Evolutionary conservation across 1,284 basidiomycete genomes (phyloP).

Genomic region (Moniliophthora roreri): DNA sequence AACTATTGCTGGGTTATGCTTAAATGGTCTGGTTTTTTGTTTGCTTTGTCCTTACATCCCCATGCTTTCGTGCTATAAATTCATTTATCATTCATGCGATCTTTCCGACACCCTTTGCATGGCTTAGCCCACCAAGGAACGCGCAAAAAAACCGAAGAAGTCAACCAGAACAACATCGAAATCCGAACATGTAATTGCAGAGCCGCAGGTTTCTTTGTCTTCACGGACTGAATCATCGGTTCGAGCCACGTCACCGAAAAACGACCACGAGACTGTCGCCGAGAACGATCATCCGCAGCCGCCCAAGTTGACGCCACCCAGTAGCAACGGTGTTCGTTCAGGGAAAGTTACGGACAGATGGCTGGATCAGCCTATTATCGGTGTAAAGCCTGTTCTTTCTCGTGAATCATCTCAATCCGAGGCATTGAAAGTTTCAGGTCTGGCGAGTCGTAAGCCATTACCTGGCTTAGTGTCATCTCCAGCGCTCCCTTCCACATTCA

Average conservation of each 20-base stretch:
- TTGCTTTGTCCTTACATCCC: slow-evolving; percentile 28
- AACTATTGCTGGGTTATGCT: slow-evolving; percentile 42
- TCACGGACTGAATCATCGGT: background rate
- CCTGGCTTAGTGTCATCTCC: slow-evolving; percentile 33
- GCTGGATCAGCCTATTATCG: slow-evolving; percentile 32
- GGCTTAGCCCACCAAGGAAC: slow-evolving; percentile 66
- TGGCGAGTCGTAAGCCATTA: slow-evolving; percentile 35
- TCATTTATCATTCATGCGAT: slow-evolving; percentile 21
- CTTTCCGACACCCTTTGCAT: slow-evolving; percentile 19
- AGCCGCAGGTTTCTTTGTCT: slow-evolving; percentile 5
- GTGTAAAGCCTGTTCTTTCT: slow-evolving; percentile 22
- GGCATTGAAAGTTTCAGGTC: slow-evolving; percentile 15
- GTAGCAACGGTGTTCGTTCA: slow-evolving; percentile 7
- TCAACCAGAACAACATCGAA: slow-evolving; percentile 12
- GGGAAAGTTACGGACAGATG: slow-evolving; percentile 28
- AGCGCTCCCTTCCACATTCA: slow-evolving; percentile 15
- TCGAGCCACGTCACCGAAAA: background rate
- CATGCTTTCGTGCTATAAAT: slow-evolving; percentile 27
- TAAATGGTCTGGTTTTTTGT: slow-evolving; percentile 32
- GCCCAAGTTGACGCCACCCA: background rate
- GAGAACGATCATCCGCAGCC: background rate
- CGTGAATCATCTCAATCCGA: slow-evolving; percentile 11
- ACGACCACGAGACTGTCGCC: background rate
- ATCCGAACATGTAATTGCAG: slow-evolving; percentile 10
- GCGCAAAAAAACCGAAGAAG: slow-evolving; percentile 64